Conservation (phyloP, 495 filamentous ascomycete species). For the Daldinia grandis region DNA sequence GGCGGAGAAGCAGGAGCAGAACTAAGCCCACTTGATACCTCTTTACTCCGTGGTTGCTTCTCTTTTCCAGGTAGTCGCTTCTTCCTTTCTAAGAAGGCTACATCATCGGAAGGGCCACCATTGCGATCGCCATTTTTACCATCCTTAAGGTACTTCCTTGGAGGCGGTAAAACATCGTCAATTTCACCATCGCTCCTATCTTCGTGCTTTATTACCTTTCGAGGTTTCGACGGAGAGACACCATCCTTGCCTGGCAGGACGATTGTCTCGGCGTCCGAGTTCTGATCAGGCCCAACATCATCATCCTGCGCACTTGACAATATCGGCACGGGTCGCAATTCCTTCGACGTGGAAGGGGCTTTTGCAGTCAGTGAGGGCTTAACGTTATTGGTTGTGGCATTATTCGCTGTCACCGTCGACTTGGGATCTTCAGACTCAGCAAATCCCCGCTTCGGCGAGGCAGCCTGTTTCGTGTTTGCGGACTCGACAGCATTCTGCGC, state of each 20-base stretch:
- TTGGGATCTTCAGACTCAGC: conserved; percentile 52
- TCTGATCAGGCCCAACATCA: conserved; percentile 60
- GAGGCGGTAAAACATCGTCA: conserved; percentile 44
- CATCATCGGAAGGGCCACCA: conserved; percentile 45
- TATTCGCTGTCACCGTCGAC: conserved; percentile 49
- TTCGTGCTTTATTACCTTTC: conserved; percentile 75
- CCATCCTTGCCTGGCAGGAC: conserved; percentile 78
- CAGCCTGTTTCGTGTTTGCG: conserved; percentile 62
- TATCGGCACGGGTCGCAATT: conserved; percentile 25
- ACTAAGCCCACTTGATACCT: conserved; percentile 62
- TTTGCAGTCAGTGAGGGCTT: conserved; percentile 30
- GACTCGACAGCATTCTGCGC: conserved; percentile 67
- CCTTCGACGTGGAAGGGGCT: conserved; percentile 21
- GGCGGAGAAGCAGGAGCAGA: conserved; percentile 62
- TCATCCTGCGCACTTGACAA: conserved; percentile 47
- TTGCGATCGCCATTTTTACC: conserved; percentile 45
- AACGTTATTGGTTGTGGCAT: conserved; percentile 31
- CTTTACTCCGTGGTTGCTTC: conserved; percentile 54
- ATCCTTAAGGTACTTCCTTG: conserved; percentile 49
- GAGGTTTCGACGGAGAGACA: conserved; percentile 71
- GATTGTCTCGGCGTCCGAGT: conserved; percentile 85
- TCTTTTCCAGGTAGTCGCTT: conserved; percentile 56
- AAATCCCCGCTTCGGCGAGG: conserved; percentile 58
- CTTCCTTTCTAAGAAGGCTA: conserved; percentile 52
- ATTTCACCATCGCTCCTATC: conserved; percentile 66